These are phyloP conservation scores for Drechslerella dactyloides DNA, from an alignment of 2,329 filamentous ascomycete genomes.

Conservation along the genomic window DNA sequence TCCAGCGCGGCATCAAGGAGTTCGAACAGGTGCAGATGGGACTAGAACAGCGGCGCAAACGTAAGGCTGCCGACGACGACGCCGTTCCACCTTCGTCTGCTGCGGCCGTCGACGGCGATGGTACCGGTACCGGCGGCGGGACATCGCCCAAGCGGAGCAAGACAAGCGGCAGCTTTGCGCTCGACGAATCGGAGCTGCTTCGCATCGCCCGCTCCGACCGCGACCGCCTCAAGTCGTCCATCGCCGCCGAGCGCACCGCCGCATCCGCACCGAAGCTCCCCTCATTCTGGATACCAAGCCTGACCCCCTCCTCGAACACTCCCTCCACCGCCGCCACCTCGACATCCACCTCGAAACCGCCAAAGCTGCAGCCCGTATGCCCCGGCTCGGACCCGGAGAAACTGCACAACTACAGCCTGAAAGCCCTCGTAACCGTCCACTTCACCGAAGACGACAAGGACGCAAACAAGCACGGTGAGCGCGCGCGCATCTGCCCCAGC, in stretches of 20 bases:
- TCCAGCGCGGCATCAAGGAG: slow-evolving; percentile 72
- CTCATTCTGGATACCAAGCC: slow-evolving; percentile 90
- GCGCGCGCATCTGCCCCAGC: slow-evolving; percentile 73
- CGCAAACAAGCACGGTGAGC: slow-evolving; percentile 60
- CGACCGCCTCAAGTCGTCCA: slow-evolving; percentile 70
- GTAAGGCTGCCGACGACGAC: slow-evolving; percentile 52
- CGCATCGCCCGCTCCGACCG: slow-evolving; percentile 74
- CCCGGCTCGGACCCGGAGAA: slow-evolving; percentile 72
- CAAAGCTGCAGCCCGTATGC: slow-evolving; percentile 74
- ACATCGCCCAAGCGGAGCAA: slow-evolving; percentile 62
- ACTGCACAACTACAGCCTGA: slow-evolving; percentile 77
- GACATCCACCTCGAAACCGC: slow-evolving; percentile 66
- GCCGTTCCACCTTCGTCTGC: slow-evolving; percentile 1
- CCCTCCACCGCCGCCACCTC: slow-evolving; percentile 55
- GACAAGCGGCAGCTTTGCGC: slow-evolving; percentile 68
- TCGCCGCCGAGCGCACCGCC: slow-evolving; percentile 72
- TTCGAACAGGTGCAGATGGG: slow-evolving; percentile 87
- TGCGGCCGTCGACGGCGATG: slow-evolving; percentile 51
- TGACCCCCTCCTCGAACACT: slow-evolving; percentile 69
- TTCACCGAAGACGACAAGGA: slow-evolving; percentile 75
- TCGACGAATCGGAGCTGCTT: slow-evolving; percentile 77
- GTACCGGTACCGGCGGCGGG: slow-evolving; percentile 58
- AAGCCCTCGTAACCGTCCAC: slow-evolving; percentile 74
- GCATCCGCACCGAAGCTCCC: slow-evolving; percentile 63
- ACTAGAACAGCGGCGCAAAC: slow-evolving; percentile 58